Base-by-base conservation (phyloP, 2,329 filamentous ascomycete species). In the Shiraia sp. region DNA sequence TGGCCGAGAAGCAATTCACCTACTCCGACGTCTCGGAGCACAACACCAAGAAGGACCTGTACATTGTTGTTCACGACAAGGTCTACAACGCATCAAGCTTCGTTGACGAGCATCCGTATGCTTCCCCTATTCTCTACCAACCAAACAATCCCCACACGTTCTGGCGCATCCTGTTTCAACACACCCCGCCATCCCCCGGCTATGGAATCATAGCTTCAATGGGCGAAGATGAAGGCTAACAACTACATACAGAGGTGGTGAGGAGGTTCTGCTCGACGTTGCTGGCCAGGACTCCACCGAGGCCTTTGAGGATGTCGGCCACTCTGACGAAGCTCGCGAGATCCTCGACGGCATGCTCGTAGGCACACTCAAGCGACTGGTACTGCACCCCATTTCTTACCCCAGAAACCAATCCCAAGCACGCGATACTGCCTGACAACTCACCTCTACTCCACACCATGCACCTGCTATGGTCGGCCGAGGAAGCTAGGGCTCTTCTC, bases 261-360 rank as follows among this genome's bases (percentile, higher is more conserved):
- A 99, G 77, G 93, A 99, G 78, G 93, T 99, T 61, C 79, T 99
- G 52, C 86, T 99, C 59, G 93, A 99, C 61, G 91, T 97, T 53
- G 93, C 80, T 66, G 93, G 93, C 59, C 91, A 96, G 77, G 93
- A 99, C 74, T 87, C 88, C 65, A 96, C 92, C 62, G 93, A 97
- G 77, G 92, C 93, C 49, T 99, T 99, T 71, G 93, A 99, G 79
- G 93, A 99, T 75, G 93, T 99, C 66, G 93, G 93, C 68, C 93
- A 99, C 86, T 95, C 88, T 65, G 93, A 99, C 74, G 93, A 99
- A 80, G 93, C 93, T 57, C 87, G 93, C 57, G 92, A 97, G 78
- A 92, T 95, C 57, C 84, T 99, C 43, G 84, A 87, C 0, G 66
- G 66, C 26, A 50, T 71, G 55, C 58, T 68, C 17, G 66, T 70